Evolutionary conservation across 2,329 filamentous ascomycete genomes (phyloP), one percentile per base, ranked within the genome.

Genomic region (Lachnellula suecica): DNA sequence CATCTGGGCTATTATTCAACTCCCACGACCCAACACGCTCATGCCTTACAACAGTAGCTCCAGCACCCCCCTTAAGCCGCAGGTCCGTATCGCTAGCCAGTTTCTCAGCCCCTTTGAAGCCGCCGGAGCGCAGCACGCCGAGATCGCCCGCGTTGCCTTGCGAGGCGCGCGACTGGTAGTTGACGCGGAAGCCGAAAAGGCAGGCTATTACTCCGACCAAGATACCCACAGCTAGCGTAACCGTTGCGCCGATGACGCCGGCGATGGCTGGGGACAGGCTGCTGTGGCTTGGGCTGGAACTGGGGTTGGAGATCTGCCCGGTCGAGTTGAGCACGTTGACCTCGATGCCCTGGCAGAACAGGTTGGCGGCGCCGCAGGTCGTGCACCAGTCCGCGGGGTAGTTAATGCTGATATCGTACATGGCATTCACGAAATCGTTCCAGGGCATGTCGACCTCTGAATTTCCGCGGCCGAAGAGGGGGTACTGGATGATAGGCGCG

Each of bases 1-100:
- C 24, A n/a, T n/a, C n/a, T n/a, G n/a, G n/a, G n/a, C n/a, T n/a
- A n/a, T 65, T 57, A 19, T 52, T 56, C 60, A 69, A 42, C 44
- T 69, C 67, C 66, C 67, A 69, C 37, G 63, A 67, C 5, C 67
- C 66, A 4, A 67, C 60, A 35, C 66, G 53, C 54, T 68, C 67
- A 49, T 67, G 65, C 19, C 59, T 44, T 1, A 62, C 48, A 0
- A 61, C 49, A 8, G 20, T 59, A 15, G 59, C 62, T 7, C 59
- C 63, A 15, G 59, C 59, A 6, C 54, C 58, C 6, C 50, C 52
- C 31, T 63, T 63, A 3, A 61, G 19, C 8, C 51, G 51, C 13
- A 69, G 41, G 52, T 69, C 67, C 10, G 60, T 56, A 59, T 68
- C 67, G 9, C 53, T 59, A 1, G 58, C 60, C 20, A 66, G 44